phyloP scores from a whole-genome alignment of 1,284 basidiomycete species.

The Inonotus obliquus region DNA sequence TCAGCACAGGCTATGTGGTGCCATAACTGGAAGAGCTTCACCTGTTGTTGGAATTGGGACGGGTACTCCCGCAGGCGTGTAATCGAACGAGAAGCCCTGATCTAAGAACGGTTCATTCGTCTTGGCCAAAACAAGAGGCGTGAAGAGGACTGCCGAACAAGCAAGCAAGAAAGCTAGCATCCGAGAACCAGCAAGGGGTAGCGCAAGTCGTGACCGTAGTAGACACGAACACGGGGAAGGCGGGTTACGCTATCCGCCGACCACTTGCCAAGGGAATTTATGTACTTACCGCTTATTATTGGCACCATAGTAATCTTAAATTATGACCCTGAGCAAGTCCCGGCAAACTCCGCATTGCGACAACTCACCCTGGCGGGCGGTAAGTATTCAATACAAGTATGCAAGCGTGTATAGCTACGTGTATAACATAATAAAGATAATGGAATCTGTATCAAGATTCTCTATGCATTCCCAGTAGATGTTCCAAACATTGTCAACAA shows the following conservation, averaged over 20 bases:
- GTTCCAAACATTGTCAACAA: constrained; percentile 46
- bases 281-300: no score
- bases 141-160: background rate
- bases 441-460: background rate
- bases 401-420: background rate
- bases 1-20: constrained; percentile 6
- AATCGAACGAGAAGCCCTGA: constrained; percentile 53
- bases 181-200: background rate
- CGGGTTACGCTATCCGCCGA: no score
- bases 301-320: no score
- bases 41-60: constrained; percentile 46
- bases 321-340: no score
- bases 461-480: background rate
- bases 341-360: background rate
- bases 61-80: constrained; percentile 35
- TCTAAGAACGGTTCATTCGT: background rate
- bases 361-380: no score
- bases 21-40: constrained; percentile 24
- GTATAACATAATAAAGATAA: background rate
- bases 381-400: background rate
- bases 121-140: background rate
- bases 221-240: background rate
- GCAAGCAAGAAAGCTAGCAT: background rate
- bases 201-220: background rate
- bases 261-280: no score